These are phyloP conservation scores for Noccaea caerulescens DNA, from an alignment of 345 rosid species.

Conservation along the genomic window DNA sequence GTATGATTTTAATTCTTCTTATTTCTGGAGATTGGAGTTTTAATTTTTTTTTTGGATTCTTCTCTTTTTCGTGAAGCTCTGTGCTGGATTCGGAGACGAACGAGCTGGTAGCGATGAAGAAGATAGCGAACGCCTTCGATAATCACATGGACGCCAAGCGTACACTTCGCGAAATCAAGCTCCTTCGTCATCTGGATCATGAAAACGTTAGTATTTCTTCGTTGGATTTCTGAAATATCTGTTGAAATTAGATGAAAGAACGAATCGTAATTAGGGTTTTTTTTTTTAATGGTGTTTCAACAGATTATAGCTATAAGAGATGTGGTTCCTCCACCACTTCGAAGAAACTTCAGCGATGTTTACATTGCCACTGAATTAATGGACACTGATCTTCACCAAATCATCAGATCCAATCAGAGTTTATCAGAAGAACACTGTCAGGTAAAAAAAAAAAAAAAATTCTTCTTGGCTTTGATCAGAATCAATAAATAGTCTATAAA, in stretches of 20 bases:
- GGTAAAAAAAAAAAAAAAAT: constrained; percentile 53
- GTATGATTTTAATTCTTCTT: not conserved
- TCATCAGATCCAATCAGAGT: constrained; percentile 82
- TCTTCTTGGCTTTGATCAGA: not conserved
- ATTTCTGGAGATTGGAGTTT: not conserved
- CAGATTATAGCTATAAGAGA: constrained; percentile 85
- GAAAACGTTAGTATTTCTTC: constrained; percentile 65
- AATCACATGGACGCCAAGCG: constrained; percentile 98
- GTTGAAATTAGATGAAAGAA: constrained; percentile 6
- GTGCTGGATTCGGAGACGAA: constrained; percentile 88
- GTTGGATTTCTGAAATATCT: not conserved
- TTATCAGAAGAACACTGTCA: constrained; percentile 97
- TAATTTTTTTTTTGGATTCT: not conserved
- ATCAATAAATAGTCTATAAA: not conserved
- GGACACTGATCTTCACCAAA: constrained; percentile 98
- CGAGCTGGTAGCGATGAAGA: constrained; percentile 95
- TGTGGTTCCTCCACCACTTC: constrained; percentile 87
- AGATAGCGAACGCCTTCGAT: constrained; percentile 94
- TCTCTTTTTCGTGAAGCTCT: constrained; percentile 58
- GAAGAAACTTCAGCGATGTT: constrained; percentile 86
- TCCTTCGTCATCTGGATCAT: constrained; percentile 93
- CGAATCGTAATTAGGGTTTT: not conserved
- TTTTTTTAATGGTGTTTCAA: constrained; percentile 5
- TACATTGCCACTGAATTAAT: constrained; percentile 82
- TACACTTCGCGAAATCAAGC: constrained; percentile 96